Base-by-base conservation (phyloP, 768 basidiomycete genomes). In the Lanmaoa pseudosensibilis region DNA sequence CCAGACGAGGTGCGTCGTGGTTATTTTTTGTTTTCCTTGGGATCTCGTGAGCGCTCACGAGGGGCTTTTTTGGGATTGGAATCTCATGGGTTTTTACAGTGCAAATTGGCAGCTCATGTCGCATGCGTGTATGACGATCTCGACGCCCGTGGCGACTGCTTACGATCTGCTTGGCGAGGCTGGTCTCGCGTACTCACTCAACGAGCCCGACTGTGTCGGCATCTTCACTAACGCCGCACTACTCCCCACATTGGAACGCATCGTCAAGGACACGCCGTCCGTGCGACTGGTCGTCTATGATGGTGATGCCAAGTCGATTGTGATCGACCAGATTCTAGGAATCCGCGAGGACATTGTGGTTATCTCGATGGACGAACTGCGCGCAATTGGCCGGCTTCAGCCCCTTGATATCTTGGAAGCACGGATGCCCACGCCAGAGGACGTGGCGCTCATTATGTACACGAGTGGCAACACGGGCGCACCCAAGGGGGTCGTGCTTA, bases 151-250 rank as follows among this genome's bases (percentile, higher is more conserved):
- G 62, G 94, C 93, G 1, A 98, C 97, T 2, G 94, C 95, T 0
- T 98, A 99, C 73, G 96, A 97, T 68, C 95, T 93, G 2, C 87
- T 98, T 21, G 96, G 97, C 51, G 88, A 90, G 68, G 77, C 83
- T 1, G 94, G 96, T 49, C 84, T 99, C 19, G 77, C 86, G 1
- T 94, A 98, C 72, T 94, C 96, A 0, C 83, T 98, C 56, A 90
- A 92, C 70, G 88, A 92, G 66, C 92, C 95, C 4, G 77, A 87
- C 45, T 94, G 90, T 60, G 79, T 84, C 27, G 89, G 85, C 56
- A 78, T 98, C 67, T 97, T 92, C 76, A 96, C 94, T 62, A 96
- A 99, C 65, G 88, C 90, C 34, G 90, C 94, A 34, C 85, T 99
- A 21, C 85, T 99, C 46, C 82, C 83, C 12, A 91, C 85, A 19